A percentile compares a stretch with the other conserved stretches of the same genome.
phyloP scores from a whole-genome alignment of 192 early-diverging fungal genomes.

The Ambispora gerdemannii region DNA sequence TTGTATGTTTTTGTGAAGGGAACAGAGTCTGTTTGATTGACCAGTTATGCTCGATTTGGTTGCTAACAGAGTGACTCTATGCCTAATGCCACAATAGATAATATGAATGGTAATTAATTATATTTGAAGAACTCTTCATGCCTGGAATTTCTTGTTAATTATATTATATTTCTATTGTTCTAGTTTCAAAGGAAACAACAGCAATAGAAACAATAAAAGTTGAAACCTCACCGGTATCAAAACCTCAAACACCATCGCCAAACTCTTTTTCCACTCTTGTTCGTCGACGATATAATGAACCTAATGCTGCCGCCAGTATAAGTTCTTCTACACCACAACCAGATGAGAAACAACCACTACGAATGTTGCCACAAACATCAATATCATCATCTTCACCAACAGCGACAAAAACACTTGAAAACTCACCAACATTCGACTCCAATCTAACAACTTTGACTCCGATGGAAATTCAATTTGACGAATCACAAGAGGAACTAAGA shows the following conservation, averaged over 20 bases:
- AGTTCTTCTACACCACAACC: neutral
- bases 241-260: neutral
- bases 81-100: constrained; percentile 14
- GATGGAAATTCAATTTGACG: neutral
- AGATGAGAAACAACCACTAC: neutral
- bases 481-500: neutral
- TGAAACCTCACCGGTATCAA: no score
- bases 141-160: no score
- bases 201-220: no score
- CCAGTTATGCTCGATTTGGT: constrained; percentile 18
- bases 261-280: constrained; percentile 21
- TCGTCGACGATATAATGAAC: constrained; percentile 15
- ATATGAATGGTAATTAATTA: constrained; percentile 23
- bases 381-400: neutral
- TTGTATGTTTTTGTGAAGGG: neutral
- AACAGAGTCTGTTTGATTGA: constrained; percentile 23
- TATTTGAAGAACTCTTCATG: no score
- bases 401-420: neutral
- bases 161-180: no score
- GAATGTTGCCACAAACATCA: neutral
- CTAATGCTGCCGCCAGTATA: no score
- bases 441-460: neutral
- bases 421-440: neutral
- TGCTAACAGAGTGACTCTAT: constrained; percentile 27
- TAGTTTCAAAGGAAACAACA: no score